Conservation (phyloP, 2,329 filamentous ascomycete genomes). For the Cladobotryum mycophilum region DNA sequence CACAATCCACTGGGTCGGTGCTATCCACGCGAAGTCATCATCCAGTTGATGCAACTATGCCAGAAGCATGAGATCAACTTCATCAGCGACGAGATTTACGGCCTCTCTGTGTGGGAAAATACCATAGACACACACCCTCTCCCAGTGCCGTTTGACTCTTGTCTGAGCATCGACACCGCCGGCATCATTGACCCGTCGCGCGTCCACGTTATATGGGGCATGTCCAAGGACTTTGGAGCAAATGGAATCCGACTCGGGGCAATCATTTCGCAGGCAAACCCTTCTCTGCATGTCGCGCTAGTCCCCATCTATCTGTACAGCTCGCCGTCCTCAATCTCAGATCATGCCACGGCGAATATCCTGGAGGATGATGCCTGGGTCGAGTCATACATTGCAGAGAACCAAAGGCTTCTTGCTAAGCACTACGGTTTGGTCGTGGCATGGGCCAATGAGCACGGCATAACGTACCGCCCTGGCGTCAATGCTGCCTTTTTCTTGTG, state of each 20-base stretch:
- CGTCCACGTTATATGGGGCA: slow-evolving; percentile 45
- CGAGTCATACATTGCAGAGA: slow-evolving; percentile 37
- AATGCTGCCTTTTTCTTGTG: slow-evolving; percentile 52
- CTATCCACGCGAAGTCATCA: slow-evolving; percentile 33
- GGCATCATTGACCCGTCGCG: slow-evolving; percentile 40
- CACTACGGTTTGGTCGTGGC: slow-evolving; percentile 31
- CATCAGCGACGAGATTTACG: slow-evolving; percentile 46
- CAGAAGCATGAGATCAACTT: slow-evolving; percentile 42
- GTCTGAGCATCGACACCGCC: slow-evolving; percentile 35
- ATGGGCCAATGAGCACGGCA: slow-evolving; percentile 32
- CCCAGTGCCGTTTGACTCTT: slow-evolving; percentile 36
- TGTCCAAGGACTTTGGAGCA: slow-evolving; percentile 48
- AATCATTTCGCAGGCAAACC: slow-evolving; percentile 41
- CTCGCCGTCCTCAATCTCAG: slow-evolving; percentile 38
- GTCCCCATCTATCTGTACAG: slow-evolving; percentile 34
- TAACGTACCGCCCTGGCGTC: slow-evolving; percentile 38
- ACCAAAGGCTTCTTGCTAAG: slow-evolving; percentile 32
- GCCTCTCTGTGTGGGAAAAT: slow-evolving; percentile 43
- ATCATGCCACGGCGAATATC: slow-evolving; percentile 33
- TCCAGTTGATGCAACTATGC: slow-evolving; percentile 40
- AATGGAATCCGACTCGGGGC: slow-evolving; percentile 48
- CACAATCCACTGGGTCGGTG: slow-evolving; percentile 46
- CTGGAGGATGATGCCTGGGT: slow-evolving; percentile 38
- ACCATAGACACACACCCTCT: slow-evolving; percentile 19
- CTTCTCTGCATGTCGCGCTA: slow-evolving; percentile 31